Conservation (phyloP, 352 stramenopile genomes). For the Phytophthora pini region DNA sequence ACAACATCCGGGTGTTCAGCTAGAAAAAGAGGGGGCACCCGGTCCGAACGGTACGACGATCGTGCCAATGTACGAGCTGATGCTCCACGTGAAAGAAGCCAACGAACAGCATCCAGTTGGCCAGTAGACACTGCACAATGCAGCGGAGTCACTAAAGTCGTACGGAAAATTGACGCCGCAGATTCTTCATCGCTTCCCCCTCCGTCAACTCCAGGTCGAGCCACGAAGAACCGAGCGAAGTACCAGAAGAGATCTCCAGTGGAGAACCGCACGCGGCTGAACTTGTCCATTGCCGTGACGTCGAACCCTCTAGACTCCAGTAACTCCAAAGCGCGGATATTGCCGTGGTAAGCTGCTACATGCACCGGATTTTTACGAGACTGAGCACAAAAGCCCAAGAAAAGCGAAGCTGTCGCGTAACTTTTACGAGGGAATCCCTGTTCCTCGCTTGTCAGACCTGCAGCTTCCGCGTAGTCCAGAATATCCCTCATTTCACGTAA, state of each 20-base stretch:
- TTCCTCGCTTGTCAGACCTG: conserved; percentile 40
- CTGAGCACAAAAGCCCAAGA: conserved; percentile 63
- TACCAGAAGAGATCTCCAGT: conserved; percentile 88
- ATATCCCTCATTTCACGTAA: conserved; percentile 67
- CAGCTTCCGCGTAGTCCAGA: conserved; percentile 57
- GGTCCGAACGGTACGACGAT: conserved; percentile 77
- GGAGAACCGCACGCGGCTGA: conserved; percentile 77
- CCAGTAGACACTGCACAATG: conserved; percentile 81
- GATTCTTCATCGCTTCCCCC: conserved; percentile 59
- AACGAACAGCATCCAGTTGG: conserved; percentile 71
- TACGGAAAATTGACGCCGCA: conserved; percentile 81
- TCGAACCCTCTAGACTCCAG: conserved; percentile 63
- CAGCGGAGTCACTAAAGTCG: conserved; percentile 81
- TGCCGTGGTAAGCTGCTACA: conserved; percentile 76
- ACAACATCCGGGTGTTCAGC: conserved; percentile 74
- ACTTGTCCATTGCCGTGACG: conserved; percentile 77
- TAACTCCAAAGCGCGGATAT: conserved; percentile 71
- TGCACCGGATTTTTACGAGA: conserved; percentile 86
- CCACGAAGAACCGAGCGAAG: conserved; percentile 77
- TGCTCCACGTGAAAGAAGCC: conserved; percentile 69
- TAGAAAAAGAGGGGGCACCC: conserved; percentile 78
- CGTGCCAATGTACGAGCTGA: conserved; percentile 55
- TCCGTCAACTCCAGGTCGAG: conserved; percentile 42
- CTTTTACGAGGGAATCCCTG: conserved; percentile 66
- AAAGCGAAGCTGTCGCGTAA: conserved; percentile 57